Percentiles rank a stretch among this genome's conserved stretches.
These are phyloP conservation scores for Malus orientalis DNA, from an alignment of 306 rosid genomes.

Conservation along the genomic window DNA sequence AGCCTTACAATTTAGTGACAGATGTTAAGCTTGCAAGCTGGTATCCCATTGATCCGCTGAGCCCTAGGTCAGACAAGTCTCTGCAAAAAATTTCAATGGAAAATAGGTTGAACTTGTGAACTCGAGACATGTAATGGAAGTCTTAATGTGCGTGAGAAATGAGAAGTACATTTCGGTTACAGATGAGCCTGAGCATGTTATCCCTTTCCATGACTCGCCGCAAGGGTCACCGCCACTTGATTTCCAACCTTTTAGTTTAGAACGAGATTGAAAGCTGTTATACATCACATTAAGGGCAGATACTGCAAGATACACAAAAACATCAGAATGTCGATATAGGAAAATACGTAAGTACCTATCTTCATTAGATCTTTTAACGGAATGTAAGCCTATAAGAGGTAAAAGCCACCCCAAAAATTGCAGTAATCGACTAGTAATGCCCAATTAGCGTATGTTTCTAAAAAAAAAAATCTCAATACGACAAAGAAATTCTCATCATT, in stretches of 20 bases:
- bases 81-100: conserved; percentile 31
- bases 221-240: conserved; percentile 93
- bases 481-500: background rate
- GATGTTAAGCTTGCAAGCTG: conserved; percentile 69
- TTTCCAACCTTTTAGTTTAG: conserved; percentile 53
- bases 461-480: too few relatives aligned
- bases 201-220: conserved; percentile 74
- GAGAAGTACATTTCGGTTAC: conserved; percentile 68
- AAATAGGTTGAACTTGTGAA: conserved; percentile 2
- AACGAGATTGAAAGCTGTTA: conserved; percentile 57
- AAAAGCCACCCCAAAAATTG: background rate
- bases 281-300: conserved; percentile 73
- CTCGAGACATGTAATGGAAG: background rate
- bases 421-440: background rate
- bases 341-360: background rate
- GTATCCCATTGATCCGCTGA: conserved; percentile 72
- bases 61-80: conserved; percentile 50
- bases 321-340: background rate
- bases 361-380: background rate
- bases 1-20: conserved; percentile 71
- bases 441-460: background rate
- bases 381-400: background rate
- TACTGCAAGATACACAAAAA: conserved; percentile 37
- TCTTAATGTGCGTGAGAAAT: background rate
- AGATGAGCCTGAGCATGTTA: conserved; percentile 70